phyloP scores from a whole-genome alignment of 2,329 filamentous ascomycete species.

The Zelopaecilomyces penicillatus region DNA sequence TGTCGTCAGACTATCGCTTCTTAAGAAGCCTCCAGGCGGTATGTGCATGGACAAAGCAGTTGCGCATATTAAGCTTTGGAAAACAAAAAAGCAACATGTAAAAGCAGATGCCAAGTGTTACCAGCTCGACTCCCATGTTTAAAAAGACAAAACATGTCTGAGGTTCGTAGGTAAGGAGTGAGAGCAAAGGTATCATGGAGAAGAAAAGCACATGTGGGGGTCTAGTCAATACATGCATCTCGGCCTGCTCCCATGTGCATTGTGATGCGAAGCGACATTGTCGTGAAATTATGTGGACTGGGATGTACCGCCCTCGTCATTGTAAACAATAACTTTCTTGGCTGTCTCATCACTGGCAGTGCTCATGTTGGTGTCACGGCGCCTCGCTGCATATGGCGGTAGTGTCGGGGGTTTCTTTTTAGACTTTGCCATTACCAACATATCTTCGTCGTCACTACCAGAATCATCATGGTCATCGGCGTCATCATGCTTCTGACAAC shows the following conservation, averaged over 20 bases:
- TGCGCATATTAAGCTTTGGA: background rate
- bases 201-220: no score
- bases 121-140: no score
- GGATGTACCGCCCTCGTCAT: conserved; percentile 17
- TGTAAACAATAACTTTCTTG: conserved; percentile 42
- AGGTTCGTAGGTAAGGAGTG: no score
- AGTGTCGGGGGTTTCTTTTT: conserved; percentile 33
- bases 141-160: no score
- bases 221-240: no score
- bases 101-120: no score
- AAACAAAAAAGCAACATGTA: background rate
- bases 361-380: conserved; percentile 53
- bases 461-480: conserved; percentile 40
- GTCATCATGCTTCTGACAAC: conserved; percentile 8
- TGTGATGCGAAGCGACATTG: no score
- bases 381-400: conserved; percentile 29
- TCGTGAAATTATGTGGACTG: background rate
- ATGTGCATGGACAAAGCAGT: background rate
- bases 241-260: no score
- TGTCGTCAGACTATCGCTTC: conserved; percentile 13
- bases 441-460: conserved; percentile 46
- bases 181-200: no score
- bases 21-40: background rate
- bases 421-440: conserved; percentile 42
- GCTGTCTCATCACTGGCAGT: conserved; percentile 56